Evolutionary conservation across 768 basidiomycete genomes (phyloP).

Genomic region (Lactarius hengduanensis): DNA sequence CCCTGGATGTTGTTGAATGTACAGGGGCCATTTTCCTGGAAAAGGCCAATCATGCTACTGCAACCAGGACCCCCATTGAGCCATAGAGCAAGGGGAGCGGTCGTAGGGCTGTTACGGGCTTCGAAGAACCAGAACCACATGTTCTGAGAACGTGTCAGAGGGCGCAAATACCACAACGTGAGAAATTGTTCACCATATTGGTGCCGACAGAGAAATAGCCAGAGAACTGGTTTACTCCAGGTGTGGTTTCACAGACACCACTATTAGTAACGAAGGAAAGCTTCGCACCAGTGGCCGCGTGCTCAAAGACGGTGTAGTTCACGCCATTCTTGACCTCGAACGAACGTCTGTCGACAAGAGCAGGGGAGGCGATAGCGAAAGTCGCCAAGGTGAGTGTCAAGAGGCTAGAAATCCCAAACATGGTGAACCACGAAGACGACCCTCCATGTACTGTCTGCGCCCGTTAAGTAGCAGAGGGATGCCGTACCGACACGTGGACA

Average conservation of each 20-base stretch:
- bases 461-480: neutral
- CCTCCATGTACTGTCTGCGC: neutral
- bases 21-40: slow-evolving; percentile 22
- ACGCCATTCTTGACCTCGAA: slow-evolving; percentile 12
- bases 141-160: neutral
- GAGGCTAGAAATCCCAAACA: slow-evolving; percentile 4
- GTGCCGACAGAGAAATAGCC: slow-evolving; percentile 1
- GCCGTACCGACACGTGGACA: neutral
- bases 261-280: slow-evolving; percentile 6
- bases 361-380: neutral
- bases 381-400: slow-evolving; percentile 2
- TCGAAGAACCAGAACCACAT: slow-evolving; percentile 18
- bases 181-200: neutral
- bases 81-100: slow-evolving; percentile 6
- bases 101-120: slow-evolving; percentile 6
- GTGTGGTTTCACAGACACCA: neutral
- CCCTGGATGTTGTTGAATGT: slow-evolving; percentile 16
- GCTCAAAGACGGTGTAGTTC: slow-evolving; percentile 5
- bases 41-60: slow-evolving; percentile 7
- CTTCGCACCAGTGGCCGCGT: slow-evolving; percentile 1
- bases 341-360: slow-evolving; percentile 5
- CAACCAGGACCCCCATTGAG: slow-evolving; percentile 10
- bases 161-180: neutral
- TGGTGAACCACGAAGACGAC: neutral
- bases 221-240: slow-evolving; percentile 5